Conservation (phyloP, 2,329 filamentous ascomycete species). For the Whalleya microplaca region DNA sequence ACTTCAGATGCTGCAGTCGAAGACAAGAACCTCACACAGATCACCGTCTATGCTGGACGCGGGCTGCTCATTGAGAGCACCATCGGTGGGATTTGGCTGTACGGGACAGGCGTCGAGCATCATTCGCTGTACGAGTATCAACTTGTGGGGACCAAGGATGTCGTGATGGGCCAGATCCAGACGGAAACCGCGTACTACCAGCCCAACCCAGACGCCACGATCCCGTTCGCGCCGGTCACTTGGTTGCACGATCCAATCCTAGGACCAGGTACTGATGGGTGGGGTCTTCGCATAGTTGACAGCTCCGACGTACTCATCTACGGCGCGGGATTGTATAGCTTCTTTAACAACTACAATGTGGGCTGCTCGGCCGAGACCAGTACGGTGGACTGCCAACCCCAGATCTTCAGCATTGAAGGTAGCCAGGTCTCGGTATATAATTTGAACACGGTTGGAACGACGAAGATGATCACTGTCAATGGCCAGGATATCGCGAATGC, state of each 20-base stretch:
- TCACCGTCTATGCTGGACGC: constrained; percentile 54
- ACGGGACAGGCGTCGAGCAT: constrained; percentile 69
- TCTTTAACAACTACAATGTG: constrained; percentile 67
- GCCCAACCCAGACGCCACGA: constrained; percentile 61
- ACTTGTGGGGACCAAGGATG: constrained; percentile 60
- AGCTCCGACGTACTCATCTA: constrained; percentile 61
- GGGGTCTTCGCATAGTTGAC: constrained; percentile 66
- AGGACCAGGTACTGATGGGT: constrained; percentile 59
- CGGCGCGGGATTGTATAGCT: constrained; percentile 69
- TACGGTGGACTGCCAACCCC: constrained; percentile 50
- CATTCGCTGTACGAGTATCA: constrained; percentile 72
- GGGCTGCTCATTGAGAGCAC: constrained; percentile 52
- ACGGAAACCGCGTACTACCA: constrained; percentile 76
- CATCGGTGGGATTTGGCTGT: constrained; percentile 60
- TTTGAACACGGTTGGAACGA: constrained; percentile 31
- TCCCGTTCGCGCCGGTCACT: constrained; percentile 55
- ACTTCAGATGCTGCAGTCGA: constrained; percentile 40
- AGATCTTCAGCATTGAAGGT: constrained; percentile 39
- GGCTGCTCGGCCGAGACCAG: constrained; percentile 48
- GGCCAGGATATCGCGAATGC: background rate
- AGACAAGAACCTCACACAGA: constrained; percentile 45
- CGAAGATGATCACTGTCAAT: constrained; percentile 26
- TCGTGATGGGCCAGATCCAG: constrained; percentile 68
- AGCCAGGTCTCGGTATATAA: constrained; percentile 30
- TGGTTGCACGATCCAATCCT: constrained; percentile 40